phyloP scores from a whole-genome alignment of 495 filamentous ascomycete species.

The Jackrogersella multiformis region DNA sequence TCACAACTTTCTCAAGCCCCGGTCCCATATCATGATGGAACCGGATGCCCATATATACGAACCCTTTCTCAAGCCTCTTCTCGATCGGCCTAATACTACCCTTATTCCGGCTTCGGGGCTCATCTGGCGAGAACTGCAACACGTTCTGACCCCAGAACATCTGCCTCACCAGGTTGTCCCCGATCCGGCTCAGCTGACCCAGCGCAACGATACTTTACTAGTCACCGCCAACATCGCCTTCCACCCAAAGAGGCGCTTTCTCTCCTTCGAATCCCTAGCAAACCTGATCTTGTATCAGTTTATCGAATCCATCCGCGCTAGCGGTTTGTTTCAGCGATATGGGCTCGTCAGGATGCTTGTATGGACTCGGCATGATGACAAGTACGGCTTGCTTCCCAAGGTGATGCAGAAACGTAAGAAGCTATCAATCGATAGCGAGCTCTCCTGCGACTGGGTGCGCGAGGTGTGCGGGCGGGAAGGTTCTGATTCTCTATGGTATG shows the following conservation, averaged over 20 bases:
- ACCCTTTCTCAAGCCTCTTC: slow-evolving; percentile 68
- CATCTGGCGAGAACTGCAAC: slow-evolving; percentile 60
- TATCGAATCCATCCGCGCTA: slow-evolving; percentile 52
- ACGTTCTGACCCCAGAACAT: slow-evolving; percentile 54
- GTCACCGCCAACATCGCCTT: slow-evolving; percentile 67
- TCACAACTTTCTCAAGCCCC: slow-evolving; percentile 76
- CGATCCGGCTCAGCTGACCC: slow-evolving; percentile 42
- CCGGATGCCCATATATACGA: slow-evolving; percentile 63
- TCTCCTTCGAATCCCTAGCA: slow-evolving; percentile 51
- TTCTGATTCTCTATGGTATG: slow-evolving; percentile 15
- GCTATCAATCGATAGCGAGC: slow-evolving; percentile 63
- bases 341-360: slow-evolving; percentile 78
- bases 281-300: slow-evolving; percentile 59
- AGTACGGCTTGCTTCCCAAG: slow-evolving; percentile 62
- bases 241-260: slow-evolving; percentile 49
- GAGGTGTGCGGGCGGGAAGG: slow-evolving; percentile 53
- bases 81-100: slow-evolving; percentile 63
- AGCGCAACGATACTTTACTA: slow-evolving; percentile 72
- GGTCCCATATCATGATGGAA: slow-evolving; percentile 83
- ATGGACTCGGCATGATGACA: slow-evolving; percentile 64
- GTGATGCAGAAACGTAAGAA: slow-evolving; percentile 61
- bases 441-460: slow-evolving; percentile 59
- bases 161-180: slow-evolving; percentile 61
- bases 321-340: slow-evolving; percentile 64
- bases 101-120: slow-evolving; percentile 60